Evolutionary conservation across 2,329 filamentous ascomycete genomes (phyloP), one percentile per base, ranked within the genome.

Genomic region (Fusarium nanum): DNA sequence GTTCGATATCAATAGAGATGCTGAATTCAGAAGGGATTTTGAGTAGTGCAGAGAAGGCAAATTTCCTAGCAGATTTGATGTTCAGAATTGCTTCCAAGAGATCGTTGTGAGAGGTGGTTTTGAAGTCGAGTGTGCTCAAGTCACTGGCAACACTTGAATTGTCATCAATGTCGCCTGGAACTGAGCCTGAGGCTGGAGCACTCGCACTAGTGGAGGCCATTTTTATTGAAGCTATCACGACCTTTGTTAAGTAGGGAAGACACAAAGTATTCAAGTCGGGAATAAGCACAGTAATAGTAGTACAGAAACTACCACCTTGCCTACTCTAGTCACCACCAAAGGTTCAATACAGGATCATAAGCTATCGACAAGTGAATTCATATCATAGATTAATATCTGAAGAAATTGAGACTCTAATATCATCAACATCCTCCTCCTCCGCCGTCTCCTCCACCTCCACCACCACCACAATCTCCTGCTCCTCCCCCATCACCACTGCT

Each of bases 1-100:
- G n/a, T n/a, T n/a, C n/a, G n/a, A n/a, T 56, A 8, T 61, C 8
- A 8, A 60, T 30, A 40, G 54, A 61, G 16, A 61, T 49, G 3
- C 32, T 22, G 12, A 67, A 42, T 6, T 54, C 32, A 30, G 45
- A 47, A 3, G 49, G 34, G 3, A 9, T 10, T 32, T 12, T 13
- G 1, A 52, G 9, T 7, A 9, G 7, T 13, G 40, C 10, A 3
- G 20, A 28, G 4, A 49, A 56, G 11, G 64, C 50, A 53, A 67
- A 67, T 0, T 28, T 27, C 5, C 63, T 45, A 2, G 18, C 34
- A 7, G 32, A 14, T 3, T 59, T 28, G 32, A 67, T 55, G 40
- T 27, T n/a, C 18, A 23, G 34, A 13, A 66, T 54, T 18, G 56
- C 41, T 3, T 56, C 14, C 3, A 67, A 34, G 3, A 60, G 63